Conservation (phyloP, 169 alveolate genomes). For the Eimeria acervulina region DNA sequence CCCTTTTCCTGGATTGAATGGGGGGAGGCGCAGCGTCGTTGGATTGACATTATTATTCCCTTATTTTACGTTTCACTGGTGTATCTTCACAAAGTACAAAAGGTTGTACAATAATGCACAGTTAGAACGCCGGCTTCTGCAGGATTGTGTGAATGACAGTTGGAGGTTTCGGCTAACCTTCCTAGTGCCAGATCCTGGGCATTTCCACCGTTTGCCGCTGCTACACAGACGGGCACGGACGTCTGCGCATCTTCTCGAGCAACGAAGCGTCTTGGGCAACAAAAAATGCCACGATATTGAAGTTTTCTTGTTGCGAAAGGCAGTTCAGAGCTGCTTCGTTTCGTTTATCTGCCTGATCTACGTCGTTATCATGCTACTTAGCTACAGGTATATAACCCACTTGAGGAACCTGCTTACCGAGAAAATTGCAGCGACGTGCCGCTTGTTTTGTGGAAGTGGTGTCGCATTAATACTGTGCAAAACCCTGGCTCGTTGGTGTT, state of each 20-base stretch:
- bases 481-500: background rate
- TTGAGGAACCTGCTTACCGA: background rate
- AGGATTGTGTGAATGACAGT: background rate
- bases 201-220: background rate
- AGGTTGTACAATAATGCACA: background rate
- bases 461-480: no score
- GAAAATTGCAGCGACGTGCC: background rate
- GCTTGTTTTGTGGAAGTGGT: background rate
- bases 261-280: background rate
- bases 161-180: background rate
- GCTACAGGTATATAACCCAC: background rate
- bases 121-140: background rate
- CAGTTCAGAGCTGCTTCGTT: background rate
- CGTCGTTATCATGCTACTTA: background rate
- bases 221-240: background rate
- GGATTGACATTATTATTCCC: no score
- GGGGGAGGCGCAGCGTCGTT: no score
- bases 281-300: background rate
- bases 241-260: background rate
- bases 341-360: background rate
- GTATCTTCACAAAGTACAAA: background rate
- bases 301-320: background rate
- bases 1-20: background rate
- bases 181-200: background rate
- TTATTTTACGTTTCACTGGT: no score